Evolutionary conservation across 306 rosid species (phyloP), one percentile per base, ranked within the genome.

Genomic region (Mimosa bimucronata): DNA sequence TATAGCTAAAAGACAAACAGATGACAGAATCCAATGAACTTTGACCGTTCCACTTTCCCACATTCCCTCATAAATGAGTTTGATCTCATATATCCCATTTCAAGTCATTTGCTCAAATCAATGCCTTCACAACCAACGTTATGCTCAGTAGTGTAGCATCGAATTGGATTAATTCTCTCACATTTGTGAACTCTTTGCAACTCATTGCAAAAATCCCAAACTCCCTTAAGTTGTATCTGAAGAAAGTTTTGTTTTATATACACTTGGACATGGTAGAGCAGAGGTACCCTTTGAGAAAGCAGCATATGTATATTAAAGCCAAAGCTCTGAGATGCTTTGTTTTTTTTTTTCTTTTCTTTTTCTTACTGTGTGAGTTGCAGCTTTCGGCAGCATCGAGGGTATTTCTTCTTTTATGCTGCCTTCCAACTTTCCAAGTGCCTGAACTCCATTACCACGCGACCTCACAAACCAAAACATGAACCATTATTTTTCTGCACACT

Each of bases 361-460:
- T 15, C 30, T 37, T 53, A 7, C 0, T 79, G 19, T 66, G 61
- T 42, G 9, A 3, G 70, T 74, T 73, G 65, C 87, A 83, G 83
- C 92, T 83, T 89, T 89, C 88, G 71, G 76, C 85, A 74, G 10
- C 73, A 75, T 83, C 90, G 87, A 89, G 88, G 84, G 61, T 55
- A 77, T 80, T 45, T 52, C 29, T 57, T 83, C 68, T 80, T 80
- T 71, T 71, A 61, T 71, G 71, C 73, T 82, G 16, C 66, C 55
- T 65, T 55, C 28, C 77, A 73, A 71, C 66, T 45, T 65, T 55
- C 28, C 77, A 73, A 71, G 68, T 77, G 67, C 44, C 61, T 53
- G 58, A 50, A 44, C 75, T 71, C 25, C 75, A 55, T 67, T 46
- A 15, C 79, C 86, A 75, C 72, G 82, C 86, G 38, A 34, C 38